Percentiles rank a stretch among this genome's conserved stretches.
Conservation (phyloP, 352 stramenopile genomes). For the Phytophthora podocarpi region DNA sequence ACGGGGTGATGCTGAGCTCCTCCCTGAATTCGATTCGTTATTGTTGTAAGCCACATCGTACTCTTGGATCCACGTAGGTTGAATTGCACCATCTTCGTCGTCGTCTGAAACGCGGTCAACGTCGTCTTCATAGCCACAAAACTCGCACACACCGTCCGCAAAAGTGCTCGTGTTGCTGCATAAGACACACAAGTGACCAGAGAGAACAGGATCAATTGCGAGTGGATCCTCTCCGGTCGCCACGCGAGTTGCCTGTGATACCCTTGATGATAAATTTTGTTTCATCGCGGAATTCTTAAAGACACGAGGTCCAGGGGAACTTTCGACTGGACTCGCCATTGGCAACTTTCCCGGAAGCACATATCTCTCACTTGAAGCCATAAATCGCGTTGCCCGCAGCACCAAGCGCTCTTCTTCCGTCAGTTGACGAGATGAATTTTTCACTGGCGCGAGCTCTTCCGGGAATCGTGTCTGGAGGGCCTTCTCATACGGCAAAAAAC, state of each 20-base stretch:
- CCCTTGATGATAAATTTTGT: not conserved
- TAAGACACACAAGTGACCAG: constrained; percentile 31
- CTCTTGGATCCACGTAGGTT: constrained; percentile 14
- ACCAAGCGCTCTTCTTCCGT: constrained; percentile 30
- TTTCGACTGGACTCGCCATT: not conserved
- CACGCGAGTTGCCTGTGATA: not conserved
- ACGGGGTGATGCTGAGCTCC: not conserved
- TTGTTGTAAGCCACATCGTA: constrained; percentile 16
- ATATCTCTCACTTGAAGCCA: constrained; percentile 33
- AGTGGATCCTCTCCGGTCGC: constrained; percentile 16
- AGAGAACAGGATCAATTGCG: constrained; percentile 13
- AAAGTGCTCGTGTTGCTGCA: constrained; percentile 50
- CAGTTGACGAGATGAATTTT: not conserved
- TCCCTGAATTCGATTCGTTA: constrained; percentile 7
- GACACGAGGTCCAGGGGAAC: not conserved
- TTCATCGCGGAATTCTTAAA: not conserved
- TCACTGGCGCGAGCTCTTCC: constrained; percentile 3
- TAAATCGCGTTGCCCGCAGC: constrained; percentile 21
- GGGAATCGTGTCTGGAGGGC: constrained; percentile 5
- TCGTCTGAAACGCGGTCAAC: constrained; percentile 16
- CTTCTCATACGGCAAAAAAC: constrained; percentile 42
- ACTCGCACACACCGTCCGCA: constrained; percentile 35
- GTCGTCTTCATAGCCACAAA: constrained; percentile 50
- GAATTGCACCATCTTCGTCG: not conserved
- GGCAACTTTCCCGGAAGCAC: constrained; percentile 12